Evolutionary conservation across 768 basidiomycete genomes (phyloP).

Genomic region (Thelephora aurantiotincta): DNA sequence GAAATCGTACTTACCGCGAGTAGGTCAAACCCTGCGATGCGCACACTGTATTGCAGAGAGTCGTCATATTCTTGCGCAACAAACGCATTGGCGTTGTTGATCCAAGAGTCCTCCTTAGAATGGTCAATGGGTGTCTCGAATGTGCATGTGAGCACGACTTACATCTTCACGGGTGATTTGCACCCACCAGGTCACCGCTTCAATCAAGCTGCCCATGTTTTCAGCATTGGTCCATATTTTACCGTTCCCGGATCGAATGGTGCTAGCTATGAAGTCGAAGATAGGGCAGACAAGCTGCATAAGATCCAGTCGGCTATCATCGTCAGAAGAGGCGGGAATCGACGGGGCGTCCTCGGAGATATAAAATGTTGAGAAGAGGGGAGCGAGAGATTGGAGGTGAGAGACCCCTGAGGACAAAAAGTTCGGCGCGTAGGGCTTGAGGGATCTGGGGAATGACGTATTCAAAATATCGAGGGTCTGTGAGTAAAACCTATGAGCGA

Average conservation of each 20-base stretch:
- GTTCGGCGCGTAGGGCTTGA: conserved; percentile 47
- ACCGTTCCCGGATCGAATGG: conserved; percentile 49
- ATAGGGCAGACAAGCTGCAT: conserved; percentile 66
- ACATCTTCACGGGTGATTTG: conserved; percentile 91
- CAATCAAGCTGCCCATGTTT: conserved; percentile 37
- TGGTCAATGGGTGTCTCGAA: conserved; percentile 1
- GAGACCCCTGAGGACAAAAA: conserved; percentile 43
- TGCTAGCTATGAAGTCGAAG: conserved; percentile 63
- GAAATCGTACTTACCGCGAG: conserved; percentile 37
- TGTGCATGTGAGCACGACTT: conserved; percentile 13
- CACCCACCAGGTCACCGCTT: conserved; percentile 48
- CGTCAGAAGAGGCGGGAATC: conserved; percentile 56
- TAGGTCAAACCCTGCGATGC: conserved; percentile 77
- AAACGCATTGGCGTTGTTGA: conserved; percentile 79
- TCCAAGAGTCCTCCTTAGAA: conserved; percentile 80
- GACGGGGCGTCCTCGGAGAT: conserved; percentile 28
- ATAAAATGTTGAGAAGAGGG: conserved; percentile 49
- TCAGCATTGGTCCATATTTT: conserved; percentile 45
- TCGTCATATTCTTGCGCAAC: conserved; percentile 94
- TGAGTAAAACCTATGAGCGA: conserved; percentile 1
- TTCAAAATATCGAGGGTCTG: conserved; percentile 74
- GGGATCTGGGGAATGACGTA: conserved; percentile 65
- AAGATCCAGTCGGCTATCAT: conserved; percentile 53
- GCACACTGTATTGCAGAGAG: conserved; percentile 63
- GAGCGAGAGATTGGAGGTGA: conserved; percentile 45